These are phyloP conservation scores for Conidiobolus incongruus DNA, from an alignment of 371 early-diverging fungal species.

Conservation along the genomic window DNA sequence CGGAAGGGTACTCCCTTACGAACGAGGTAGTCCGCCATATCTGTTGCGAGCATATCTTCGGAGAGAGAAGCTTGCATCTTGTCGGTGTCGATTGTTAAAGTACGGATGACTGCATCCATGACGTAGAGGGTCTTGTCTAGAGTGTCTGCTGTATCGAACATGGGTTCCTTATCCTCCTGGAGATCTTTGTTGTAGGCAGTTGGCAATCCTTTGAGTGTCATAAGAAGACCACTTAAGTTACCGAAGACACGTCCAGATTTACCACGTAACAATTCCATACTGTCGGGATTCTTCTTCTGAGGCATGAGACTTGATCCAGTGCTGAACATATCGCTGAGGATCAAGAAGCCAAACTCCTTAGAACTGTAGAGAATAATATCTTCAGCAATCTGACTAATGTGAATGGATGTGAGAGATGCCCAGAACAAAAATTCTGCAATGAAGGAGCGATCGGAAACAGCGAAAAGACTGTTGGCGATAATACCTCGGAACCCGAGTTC, in stretches of 20 bases:
- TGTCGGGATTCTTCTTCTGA: constrained; percentile 97
- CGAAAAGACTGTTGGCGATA: constrained; percentile 75
- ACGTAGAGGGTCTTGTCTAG: constrained; percentile 74
- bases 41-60: constrained; percentile 90
- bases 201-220: constrained; percentile 90
- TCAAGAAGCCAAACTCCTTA: constrained; percentile 82
- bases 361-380: constrained; percentile 85
- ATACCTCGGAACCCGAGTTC: constrained; percentile 70
- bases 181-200: constrained; percentile 96
- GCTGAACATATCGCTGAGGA: constrained; percentile 82
- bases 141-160: constrained; percentile 86
- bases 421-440: constrained; percentile 89
- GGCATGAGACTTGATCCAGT: constrained; percentile 97
- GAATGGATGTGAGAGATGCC: constrained; percentile 68
- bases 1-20: constrained; percentile 92
- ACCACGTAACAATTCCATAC: constrained; percentile 84
- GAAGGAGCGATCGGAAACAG: constrained; percentile 86
- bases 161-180: constrained; percentile 95
- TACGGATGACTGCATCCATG: constrained; percentile 68
- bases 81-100: constrained; percentile 51
- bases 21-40: constrained; percentile 92
- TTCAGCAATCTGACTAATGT: constrained; percentile 79
- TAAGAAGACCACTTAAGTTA: constrained; percentile 84
- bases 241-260: constrained; percentile 93
- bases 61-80: constrained; percentile 55